Evolutionary conservation across 345 rosid species (phyloP), one percentile per base, ranked within the genome.

Genomic region (Brassica napus): DNA sequence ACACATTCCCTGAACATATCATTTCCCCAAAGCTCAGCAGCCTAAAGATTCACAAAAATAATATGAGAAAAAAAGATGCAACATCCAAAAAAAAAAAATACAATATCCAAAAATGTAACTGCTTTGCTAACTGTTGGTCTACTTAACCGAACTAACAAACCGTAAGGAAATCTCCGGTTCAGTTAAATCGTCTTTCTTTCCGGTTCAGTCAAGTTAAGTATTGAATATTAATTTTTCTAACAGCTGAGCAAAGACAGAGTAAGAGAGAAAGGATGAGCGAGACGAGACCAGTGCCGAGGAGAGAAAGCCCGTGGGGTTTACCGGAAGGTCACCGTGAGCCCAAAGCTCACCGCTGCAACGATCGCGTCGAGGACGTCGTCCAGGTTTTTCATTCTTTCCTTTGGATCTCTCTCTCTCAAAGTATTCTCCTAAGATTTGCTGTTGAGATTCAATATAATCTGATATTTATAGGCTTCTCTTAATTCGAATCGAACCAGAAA

Each of bases 301-400:
- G 97, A 62, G 98, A 89, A 84, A 90, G 97, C 64, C 98, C 98
- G 69, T 91, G 99, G 99, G 97, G 97, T 14, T 54, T 61, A 79
- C 84, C 94, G 2, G 94, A 86, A 79, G 91, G 89, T 52, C 89
- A 89, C 8, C 91, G 90, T 12, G 86, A 93, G 70, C 98, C 98
- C 8, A 95, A 91, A 79, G 91, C 97, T 4, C 98, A 95, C 65
- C 87, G 98, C 64, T 91, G 98, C 90, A 93, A 93, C 79, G 98
- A 93, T 84, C 93, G 98, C 14, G 93, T 86, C 16, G 98, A 95
- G 82, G 99, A 95, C 68, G 93, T 91, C 58, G 83, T 93, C 32
- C 97, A 93, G 83, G 97, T 93, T 83, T 54, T 31, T 39, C 10
- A 39, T 8, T 2, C 3, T 42, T 42, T 42, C 49, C 14, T 42